These are phyloP conservation scores for Camillea tinctor DNA, from an alignment of 2,329 filamentous ascomycete species.

Conservation along the genomic window DNA sequence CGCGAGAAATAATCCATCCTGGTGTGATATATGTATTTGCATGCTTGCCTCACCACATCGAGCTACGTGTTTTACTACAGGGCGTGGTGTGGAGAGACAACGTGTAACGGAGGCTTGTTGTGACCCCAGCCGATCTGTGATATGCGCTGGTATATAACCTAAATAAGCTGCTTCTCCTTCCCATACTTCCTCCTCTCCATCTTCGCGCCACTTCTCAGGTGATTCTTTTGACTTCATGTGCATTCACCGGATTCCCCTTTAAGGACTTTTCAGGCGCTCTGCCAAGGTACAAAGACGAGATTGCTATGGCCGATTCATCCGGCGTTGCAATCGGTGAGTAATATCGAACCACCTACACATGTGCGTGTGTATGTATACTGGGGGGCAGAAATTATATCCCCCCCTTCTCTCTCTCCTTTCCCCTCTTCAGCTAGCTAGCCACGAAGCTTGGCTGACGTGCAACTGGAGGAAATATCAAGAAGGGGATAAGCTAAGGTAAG, in stretches of 20 bases:
- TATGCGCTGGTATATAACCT: too few relatives aligned
- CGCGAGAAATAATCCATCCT: too few relatives aligned
- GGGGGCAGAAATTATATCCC: not conserved
- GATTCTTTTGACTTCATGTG: too few relatives aligned
- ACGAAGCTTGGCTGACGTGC: not conserved
- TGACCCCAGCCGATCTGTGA: not conserved
- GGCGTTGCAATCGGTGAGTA: not conserved
- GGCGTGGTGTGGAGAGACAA: not conserved
- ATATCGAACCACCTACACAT: not conserved
- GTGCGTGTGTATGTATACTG: too few relatives aligned
- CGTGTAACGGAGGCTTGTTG: not conserved
- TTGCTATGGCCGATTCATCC: not conserved
- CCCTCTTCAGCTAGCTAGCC: not conserved
- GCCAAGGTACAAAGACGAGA: not conserved
- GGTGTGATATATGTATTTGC: not conserved
- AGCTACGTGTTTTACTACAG: not conserved
- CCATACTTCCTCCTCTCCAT: too few relatives aligned
- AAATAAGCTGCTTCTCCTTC: too few relatives aligned
- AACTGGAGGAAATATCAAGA: not conserved
- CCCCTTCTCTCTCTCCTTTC: too few relatives aligned
- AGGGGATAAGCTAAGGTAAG: not conserved
- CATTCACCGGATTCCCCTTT: not conserved
- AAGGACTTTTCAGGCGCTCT: not conserved
- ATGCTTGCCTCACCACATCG: not conserved
- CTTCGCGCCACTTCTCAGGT: too few relatives aligned